Conservation (phyloP, 176 grass and related monocot species). For the Saccharum officinarum region DNA sequence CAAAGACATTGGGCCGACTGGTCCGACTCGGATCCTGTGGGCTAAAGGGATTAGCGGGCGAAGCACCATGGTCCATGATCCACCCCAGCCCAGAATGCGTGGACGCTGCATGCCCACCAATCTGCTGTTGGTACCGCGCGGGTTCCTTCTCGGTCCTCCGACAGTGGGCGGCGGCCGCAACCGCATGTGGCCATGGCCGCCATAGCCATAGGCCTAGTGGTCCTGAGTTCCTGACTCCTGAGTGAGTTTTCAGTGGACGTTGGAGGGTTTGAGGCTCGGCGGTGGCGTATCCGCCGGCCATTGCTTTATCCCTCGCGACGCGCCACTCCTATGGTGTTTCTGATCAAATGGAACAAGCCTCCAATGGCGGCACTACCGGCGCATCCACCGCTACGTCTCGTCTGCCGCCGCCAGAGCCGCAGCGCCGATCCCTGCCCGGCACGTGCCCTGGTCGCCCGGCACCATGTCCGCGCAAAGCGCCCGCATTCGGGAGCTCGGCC, state of each 20-base stretch:
- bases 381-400: conserved; percentile 34
- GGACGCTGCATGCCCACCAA: background rate
- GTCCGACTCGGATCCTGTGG: no score
- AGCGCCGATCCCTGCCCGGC: background rate
- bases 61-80: background rate
- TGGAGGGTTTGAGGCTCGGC: no score
- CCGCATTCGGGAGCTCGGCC: conserved; percentile 42
- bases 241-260: no score
- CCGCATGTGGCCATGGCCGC: background rate
- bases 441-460: background rate
- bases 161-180: no score
- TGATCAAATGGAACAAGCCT: conserved; percentile 18
- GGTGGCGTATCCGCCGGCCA: background rate
- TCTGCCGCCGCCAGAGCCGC: background rate
- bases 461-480: background rate
- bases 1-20: no score
- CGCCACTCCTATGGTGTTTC: conserved; percentile 24
- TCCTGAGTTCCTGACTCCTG: no score
- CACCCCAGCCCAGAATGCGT: background rate
- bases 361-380: conserved; percentile 12
- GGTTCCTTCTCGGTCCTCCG: no score
- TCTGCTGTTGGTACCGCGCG: background rate
- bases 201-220: no score
- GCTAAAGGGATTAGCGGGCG: background rate
- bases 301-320: background rate